phyloP scores from a whole-genome alignment of 371 early-diverging fungal species.

The Syncephalastrum contaminatum region DNA sequence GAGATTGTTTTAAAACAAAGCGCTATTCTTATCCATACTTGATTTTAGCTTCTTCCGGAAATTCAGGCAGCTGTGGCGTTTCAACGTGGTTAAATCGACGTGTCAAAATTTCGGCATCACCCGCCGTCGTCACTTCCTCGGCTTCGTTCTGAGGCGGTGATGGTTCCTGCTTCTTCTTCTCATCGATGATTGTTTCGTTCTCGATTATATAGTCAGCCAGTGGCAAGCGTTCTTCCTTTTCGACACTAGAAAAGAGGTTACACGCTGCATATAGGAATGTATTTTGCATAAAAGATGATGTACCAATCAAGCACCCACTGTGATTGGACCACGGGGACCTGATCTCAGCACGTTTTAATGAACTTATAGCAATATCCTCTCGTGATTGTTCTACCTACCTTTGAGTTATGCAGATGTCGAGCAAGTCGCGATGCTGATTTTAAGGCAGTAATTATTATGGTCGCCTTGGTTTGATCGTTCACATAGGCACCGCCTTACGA shows the following conservation, averaged over 20 bases:
- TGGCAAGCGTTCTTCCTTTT: constrained; percentile 14
- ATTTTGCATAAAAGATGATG: background rate
- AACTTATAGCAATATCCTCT: background rate
- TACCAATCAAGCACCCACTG: constrained; percentile 44
- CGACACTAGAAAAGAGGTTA: constrained; percentile 13
- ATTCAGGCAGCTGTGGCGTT: constrained; percentile 1
- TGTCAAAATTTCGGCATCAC: constrained; percentile 3
- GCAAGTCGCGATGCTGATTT: constrained; percentile 28
- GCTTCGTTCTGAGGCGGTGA: background rate
- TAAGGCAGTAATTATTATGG: constrained; percentile 28
- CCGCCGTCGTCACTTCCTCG: background rate
- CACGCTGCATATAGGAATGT: background rate
- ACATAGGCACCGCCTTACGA: constrained; percentile 26
- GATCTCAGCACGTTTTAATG: background rate
- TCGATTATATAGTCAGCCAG: constrained; percentile 15
- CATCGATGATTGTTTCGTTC: background rate
- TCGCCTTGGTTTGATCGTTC: constrained; percentile 16
- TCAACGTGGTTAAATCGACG: constrained; percentile 10
- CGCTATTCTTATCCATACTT: background rate
- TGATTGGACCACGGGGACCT: constrained; percentile 26
- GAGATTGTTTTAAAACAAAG: background rate
- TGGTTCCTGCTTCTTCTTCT: no score
- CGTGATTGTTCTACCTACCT: constrained; percentile 12
- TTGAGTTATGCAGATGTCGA: constrained; percentile 24
- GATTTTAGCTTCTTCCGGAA: constrained; percentile 5